Percentiles rank a stretch among this genome's conserved stretches.
Conservation (phyloP, 805 yeast species). For the Teunomyces panamensis region DNA sequence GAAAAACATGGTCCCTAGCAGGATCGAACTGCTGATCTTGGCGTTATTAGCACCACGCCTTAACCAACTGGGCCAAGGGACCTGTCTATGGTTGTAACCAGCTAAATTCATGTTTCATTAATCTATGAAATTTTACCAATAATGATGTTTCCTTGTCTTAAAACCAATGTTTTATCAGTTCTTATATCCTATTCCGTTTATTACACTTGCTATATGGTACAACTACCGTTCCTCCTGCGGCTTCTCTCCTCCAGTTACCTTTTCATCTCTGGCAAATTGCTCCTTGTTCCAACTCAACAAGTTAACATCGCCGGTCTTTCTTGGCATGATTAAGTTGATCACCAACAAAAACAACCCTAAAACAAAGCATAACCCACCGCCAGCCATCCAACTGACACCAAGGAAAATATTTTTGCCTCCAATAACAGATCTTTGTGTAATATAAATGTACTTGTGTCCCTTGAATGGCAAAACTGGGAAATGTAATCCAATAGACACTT, state of each 20-base stretch:
- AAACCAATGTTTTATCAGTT: too few species aligned
- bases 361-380: conserved; percentile 66
- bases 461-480: conserved; percentile 72
- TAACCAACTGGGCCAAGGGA: conserved; percentile 62
- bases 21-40: conserved; percentile 50
- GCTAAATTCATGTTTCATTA: too few species aligned
- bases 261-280: conserved; percentile 15
- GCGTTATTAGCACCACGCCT: conserved; percentile 59
- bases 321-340: conserved; percentile 60
- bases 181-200: not conserved
- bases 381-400: conserved; percentile 72
- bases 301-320: conserved; percentile 71
- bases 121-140: too few species aligned
- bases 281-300: conserved; percentile 70
- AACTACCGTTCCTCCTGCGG: not conserved
- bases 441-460: conserved; percentile 64
- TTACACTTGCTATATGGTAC: not conserved
- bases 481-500: conserved; percentile 65
- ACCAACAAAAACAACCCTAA: conserved; percentile 51
- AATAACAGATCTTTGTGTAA: conserved; percentile 67
- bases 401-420: conserved; percentile 77
- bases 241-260: conserved; percentile 3
- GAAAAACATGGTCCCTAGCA: conserved; percentile 23
- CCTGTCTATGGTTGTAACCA: conserved; percentile 13
- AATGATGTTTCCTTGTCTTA: too few species aligned